These are phyloP conservation scores for Lachnellula occidentalis DNA, from an alignment of 2,329 filamentous ascomycete genomes.

Conservation along the genomic window DNA sequence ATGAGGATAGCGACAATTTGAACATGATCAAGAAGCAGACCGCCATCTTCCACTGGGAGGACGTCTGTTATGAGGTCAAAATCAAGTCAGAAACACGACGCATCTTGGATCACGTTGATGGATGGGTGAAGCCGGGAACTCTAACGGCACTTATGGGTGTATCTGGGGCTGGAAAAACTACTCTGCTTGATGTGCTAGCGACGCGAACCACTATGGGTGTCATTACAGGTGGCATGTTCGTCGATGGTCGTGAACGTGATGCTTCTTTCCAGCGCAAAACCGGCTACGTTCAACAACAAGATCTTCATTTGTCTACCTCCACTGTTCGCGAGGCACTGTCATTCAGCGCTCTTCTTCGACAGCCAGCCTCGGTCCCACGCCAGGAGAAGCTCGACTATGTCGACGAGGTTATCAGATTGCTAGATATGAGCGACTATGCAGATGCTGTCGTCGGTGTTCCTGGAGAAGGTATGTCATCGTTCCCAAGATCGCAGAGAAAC, in stretches of 20 bases:
- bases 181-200: slow-evolving; percentile 75
- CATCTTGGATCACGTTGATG: slow-evolving; percentile 62
- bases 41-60: slow-evolving; percentile 26
- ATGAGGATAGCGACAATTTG: neutral
- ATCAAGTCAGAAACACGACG: slow-evolving; percentile 59
- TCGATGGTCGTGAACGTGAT: slow-evolving; percentile 24
- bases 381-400: slow-evolving; percentile 84
- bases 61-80: slow-evolving; percentile 66
- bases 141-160: slow-evolving; percentile 58
- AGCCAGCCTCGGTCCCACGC: slow-evolving; percentile 66
- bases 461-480: slow-evolving; percentile 68
- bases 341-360: slow-evolving; percentile 82
- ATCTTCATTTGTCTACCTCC: slow-evolving; percentile 77
- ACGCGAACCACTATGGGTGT: slow-evolving; percentile 82
- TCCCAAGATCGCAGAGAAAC: slow-evolving; percentile 56
- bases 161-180: slow-evolving; percentile 79
- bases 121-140: slow-evolving; percentile 67
- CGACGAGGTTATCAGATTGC: slow-evolving; percentile 85
- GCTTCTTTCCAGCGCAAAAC: slow-evolving; percentile 86
- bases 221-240: slow-evolving; percentile 73
- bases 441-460: slow-evolving; percentile 89
- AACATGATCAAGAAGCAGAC: slow-evolving; percentile 21
- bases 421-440: slow-evolving; percentile 87
- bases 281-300: slow-evolving; percentile 89
- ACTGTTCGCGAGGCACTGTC: slow-evolving; percentile 83